Percentiles rank a stretch among this genome's conserved stretches.
Conservation (phyloP, 1,139 yeast species). For the Yamadazyma oceani region DNA sequence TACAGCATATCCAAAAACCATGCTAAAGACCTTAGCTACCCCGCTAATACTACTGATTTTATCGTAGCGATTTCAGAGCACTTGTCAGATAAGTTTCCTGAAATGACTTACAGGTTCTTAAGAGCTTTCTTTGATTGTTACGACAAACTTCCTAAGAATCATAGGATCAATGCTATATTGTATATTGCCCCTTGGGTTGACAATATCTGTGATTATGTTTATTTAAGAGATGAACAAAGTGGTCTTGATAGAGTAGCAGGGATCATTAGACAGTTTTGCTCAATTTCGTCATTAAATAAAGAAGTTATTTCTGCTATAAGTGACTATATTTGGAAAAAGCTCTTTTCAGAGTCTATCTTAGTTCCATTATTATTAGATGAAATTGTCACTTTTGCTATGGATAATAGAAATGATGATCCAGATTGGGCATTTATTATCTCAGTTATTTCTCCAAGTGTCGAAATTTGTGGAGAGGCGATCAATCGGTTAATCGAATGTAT, state of each 20-base stretch:
- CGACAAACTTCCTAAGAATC: constrained; percentile 38
- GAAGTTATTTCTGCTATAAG: constrained; percentile 35
- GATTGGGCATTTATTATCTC: constrained; percentile 66
- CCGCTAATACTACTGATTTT: constrained; percentile 67
- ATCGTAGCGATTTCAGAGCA: constrained; percentile 60
- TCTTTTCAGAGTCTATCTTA: constrained; percentile 62
- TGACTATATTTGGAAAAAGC: constrained; percentile 68
- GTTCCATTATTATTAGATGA: constrained; percentile 66
- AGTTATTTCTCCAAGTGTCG: constrained; percentile 71
- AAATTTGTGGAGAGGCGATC: constrained; percentile 68
- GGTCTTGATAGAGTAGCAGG: constrained; percentile 66
- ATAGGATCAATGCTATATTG: constrained; percentile 43
- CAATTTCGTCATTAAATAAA: constrained; percentile 55
- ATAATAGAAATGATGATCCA: constrained; percentile 69
- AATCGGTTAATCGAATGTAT: constrained; percentile 52
- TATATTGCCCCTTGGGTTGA: constrained; percentile 79
- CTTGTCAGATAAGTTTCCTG: constrained; percentile 57
- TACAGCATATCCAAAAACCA: constrained; percentile 59
- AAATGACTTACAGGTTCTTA: constrained; percentile 61
- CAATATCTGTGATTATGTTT: constrained; percentile 62
- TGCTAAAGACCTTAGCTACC: constrained; percentile 68
- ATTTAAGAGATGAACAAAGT: constrained; percentile 47
- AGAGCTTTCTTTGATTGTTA: constrained; percentile 60
- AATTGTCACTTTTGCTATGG: constrained; percentile 71
- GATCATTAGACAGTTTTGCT: constrained; percentile 62